phyloP scores from a whole-genome alignment of 495 filamentous ascomycete species.

The Xylaria longipes region DNA sequence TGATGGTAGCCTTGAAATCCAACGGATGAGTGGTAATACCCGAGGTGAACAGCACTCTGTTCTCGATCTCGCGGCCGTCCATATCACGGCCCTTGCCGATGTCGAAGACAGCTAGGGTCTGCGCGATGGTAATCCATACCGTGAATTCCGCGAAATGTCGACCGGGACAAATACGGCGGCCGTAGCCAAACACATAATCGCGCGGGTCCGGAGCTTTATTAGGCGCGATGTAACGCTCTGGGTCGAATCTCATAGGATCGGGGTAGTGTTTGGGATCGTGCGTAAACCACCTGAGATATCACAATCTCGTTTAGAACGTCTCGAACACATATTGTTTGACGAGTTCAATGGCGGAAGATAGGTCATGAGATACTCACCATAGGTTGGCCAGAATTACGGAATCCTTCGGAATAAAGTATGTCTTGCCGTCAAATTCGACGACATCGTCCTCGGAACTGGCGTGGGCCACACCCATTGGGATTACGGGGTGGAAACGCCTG shows the following conservation, averaged over 20 bases:
- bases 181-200: constrained; percentile 55
- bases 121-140: constrained; percentile 47
- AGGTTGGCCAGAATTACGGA: constrained; percentile 39
- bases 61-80: constrained; percentile 39
- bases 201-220: constrained; percentile 46
- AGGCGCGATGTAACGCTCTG: constrained; percentile 45
- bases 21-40: constrained; percentile 35
- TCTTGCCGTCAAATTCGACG: constrained; percentile 33
- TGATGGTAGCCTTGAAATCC: constrained; percentile 42
- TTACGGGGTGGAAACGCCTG: constrained; percentile 23
- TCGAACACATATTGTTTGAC: not conserved
- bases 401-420: constrained; percentile 50
- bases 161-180: constrained; percentile 57
- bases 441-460: constrained; percentile 40
- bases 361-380: constrained; percentile 1
- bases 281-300: constrained; percentile 29
- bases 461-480: constrained; percentile 41
- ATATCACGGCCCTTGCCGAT: constrained; percentile 41
- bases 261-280: constrained; percentile 40
- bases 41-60: constrained; percentile 29
- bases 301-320: not conserved
- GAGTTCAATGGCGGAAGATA: not conserved
- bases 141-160: constrained; percentile 52
- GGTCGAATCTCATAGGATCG: constrained; percentile 49
- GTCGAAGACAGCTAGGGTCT: constrained; percentile 48